Base-by-base conservation (phyloP, 2,329 filamentous ascomycete genomes). In the Phyllosticta ampelicida region DNA sequence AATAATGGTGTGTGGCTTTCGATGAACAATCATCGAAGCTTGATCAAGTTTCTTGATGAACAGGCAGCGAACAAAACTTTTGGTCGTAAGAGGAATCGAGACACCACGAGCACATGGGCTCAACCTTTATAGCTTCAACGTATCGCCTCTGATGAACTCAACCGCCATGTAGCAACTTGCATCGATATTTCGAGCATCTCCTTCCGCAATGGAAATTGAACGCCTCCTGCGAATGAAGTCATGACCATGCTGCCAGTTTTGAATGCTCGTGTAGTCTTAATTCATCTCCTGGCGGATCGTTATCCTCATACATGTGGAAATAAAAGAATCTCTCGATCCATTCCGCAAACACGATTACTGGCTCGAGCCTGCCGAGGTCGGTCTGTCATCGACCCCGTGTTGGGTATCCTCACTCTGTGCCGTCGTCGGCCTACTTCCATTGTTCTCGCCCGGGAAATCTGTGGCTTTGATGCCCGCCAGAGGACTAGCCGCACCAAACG, bases 381-480 rank as follows among this genome's bases (percentile, higher is more conserved):
- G 55, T 9, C 51, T 58, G 48, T 52, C 51, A 16, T 54, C 56
- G 44, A 44, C 48, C 44, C 51, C 56, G 26, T 51, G 51, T 44
- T 58, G 56, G 56, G 56, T 58, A 59, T 59, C 57, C 49, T 59
- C 53, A 48, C 57, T 59, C 48, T 55, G 28, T 29, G 57, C 57
- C 10, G 57, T 59, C 9, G 49, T 48, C 30, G 57, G 57, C 44
- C 58, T 56, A 29, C 53, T 56, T 20, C 48, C 52, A 30, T 48
- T 60, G 19, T 23, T 28, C 48, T 61, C 56, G 23, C 28, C n/a
- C 23, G 21, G 19, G 6, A 52, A 13, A 10, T 68, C 64, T 8
- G 70, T 65, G 28, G 70, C 71, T 16, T 71, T 64, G 53, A 74
- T 62, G 51, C 71, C 71, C 6, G 71, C 71, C 6, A 71, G 71